Percentiles rank a stretch among this genome's conserved stretches.
phyloP scores from a whole-genome alignment of 164 flowering plant genomes.

The Magnolia kwangsiensis region DNA sequence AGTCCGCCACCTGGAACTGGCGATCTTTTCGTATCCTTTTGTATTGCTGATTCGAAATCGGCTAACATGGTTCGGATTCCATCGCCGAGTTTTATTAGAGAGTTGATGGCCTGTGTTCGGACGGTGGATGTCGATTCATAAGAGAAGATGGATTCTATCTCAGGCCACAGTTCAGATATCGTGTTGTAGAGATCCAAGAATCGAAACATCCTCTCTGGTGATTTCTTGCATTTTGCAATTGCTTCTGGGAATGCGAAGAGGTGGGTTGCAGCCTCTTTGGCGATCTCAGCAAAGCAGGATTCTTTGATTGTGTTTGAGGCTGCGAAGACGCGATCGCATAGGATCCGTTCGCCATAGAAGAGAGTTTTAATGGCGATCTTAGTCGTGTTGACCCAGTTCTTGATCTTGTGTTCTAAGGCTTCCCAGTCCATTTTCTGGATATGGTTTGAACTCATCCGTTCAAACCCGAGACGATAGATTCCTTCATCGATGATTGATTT shows the following conservation, averaged over 20 bases:
- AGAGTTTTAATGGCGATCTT: constrained; percentile 52
- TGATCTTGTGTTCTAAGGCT: constrained; percentile 50
- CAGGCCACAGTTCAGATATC: constrained; percentile 42
- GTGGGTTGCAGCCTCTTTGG: constrained; percentile 41
- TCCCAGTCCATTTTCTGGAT: constrained; percentile 57
- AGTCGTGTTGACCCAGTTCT: constrained; percentile 53
- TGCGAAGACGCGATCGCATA: constrained; percentile 61
- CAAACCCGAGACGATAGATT: constrained; percentile 51
- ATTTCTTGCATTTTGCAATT: constrained; percentile 39
- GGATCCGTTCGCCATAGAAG: constrained; percentile 62
- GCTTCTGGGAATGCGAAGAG: constrained; percentile 56
- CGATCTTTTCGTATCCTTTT: constrained; percentile 46
- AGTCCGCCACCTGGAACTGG: constrained; percentile 45
- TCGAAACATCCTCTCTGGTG: constrained; percentile 55
- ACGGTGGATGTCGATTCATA: constrained; percentile 38
- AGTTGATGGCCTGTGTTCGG: constrained; percentile 39
- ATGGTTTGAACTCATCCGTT: constrained; percentile 23
- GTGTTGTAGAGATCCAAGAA: constrained; percentile 54
- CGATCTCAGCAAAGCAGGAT: constrained; percentile 53
- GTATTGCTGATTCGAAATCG: constrained; percentile 49
- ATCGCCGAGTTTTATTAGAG: constrained; percentile 44
- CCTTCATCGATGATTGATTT: constrained; percentile 70
- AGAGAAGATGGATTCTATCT: constrained; percentile 57
- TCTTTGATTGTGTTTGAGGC: constrained; percentile 44
- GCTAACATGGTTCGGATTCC: constrained; percentile 30